These are phyloP conservation scores for Erodium texanum DNA, from an alignment of 441 rosid genomes.

Conservation along the genomic window DNA sequence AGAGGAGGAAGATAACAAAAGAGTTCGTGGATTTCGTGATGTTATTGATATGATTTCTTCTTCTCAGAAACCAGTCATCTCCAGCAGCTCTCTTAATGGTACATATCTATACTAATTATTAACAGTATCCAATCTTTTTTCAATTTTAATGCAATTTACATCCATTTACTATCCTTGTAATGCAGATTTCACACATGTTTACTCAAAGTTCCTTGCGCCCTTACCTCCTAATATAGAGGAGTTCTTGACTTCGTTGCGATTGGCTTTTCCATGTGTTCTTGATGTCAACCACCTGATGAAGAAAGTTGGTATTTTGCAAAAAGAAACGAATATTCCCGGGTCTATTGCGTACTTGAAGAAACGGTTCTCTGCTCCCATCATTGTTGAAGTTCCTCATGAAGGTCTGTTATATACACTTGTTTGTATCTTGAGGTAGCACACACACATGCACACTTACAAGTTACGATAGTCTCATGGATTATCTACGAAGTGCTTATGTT, in stretches of 20 bases:
- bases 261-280: slow-evolving; percentile 50
- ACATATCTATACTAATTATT: slow-evolving; percentile 20
- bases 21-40: slow-evolving; percentile 75
- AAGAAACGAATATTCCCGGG: slow-evolving; percentile 35
- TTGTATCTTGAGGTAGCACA: neutral
- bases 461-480: neutral
- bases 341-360: slow-evolving; percentile 47
- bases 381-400: slow-evolving; percentile 49
- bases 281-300: slow-evolving; percentile 65
- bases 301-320: slow-evolving; percentile 41
- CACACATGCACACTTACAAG: neutral
- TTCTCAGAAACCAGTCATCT: slow-evolving; percentile 73
- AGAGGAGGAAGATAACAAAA: slow-evolving; percentile 54
- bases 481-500: too few relatives aligned
- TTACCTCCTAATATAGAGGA: slow-evolving; percentile 60
- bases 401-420: slow-evolving; percentile 38
- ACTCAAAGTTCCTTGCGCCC: slow-evolving; percentile 67
- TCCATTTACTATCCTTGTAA: neutral
- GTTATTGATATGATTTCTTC: slow-evolving; percentile 79
- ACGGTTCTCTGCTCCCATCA: slow-evolving; percentile 47
- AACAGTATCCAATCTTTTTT: neutral
- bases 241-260: slow-evolving; percentile 37
- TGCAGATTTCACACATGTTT: slow-evolving; percentile 69
- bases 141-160: slow-evolving; percentile 8
- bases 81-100: slow-evolving; percentile 77